Evolutionary conservation across 2,329 filamentous ascomycete species (phyloP).

Genomic region (Aspergillus viridinutans): DNA sequence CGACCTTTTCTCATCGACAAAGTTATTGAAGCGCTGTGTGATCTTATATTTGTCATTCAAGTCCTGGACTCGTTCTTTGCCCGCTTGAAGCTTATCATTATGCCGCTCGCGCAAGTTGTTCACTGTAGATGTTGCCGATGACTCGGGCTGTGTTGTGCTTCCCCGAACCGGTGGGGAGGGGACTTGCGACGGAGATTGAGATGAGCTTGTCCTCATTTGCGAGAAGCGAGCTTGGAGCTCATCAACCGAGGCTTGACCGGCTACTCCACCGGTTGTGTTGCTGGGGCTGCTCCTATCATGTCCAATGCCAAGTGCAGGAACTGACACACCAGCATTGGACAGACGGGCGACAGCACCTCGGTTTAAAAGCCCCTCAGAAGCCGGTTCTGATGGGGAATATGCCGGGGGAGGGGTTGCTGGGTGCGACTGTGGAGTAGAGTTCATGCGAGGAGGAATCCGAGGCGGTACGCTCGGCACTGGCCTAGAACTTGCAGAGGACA

Average conservation of each 20-base stretch:
- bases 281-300: constrained; percentile 25
- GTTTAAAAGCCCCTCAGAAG: constrained; percentile 44
- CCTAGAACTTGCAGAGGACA: constrained; percentile 27
- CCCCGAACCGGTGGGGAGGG: constrained; percentile 33
- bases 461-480: constrained; percentile 60
- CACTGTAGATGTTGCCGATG: constrained; percentile 58
- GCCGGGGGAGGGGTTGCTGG: constrained; percentile 41
- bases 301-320: constrained; percentile 73
- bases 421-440: constrained; percentile 45
- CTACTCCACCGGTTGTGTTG: constrained; percentile 22
- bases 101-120: constrained; percentile 68
- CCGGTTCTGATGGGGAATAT: constrained; percentile 39
- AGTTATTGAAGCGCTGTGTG: constrained; percentile 46
- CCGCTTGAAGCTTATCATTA: constrained; percentile 63
- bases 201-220: constrained; percentile 43
- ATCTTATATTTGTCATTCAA: constrained; percentile 36
- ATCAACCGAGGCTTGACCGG: constrained; percentile 47
- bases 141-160: constrained; percentile 54
- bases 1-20: constrained; percentile 40
- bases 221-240: constrained; percentile 67
- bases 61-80: constrained; percentile 53
- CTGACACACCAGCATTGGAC: constrained; percentile 69
- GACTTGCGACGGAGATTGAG: constrained; percentile 24
- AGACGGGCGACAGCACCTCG: constrained; percentile 63
- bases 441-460: constrained; percentile 65